These are phyloP conservation scores for Podaxis pistillaris DNA, from an alignment of 768 basidiomycete genomes.

Conservation along the genomic window DNA sequence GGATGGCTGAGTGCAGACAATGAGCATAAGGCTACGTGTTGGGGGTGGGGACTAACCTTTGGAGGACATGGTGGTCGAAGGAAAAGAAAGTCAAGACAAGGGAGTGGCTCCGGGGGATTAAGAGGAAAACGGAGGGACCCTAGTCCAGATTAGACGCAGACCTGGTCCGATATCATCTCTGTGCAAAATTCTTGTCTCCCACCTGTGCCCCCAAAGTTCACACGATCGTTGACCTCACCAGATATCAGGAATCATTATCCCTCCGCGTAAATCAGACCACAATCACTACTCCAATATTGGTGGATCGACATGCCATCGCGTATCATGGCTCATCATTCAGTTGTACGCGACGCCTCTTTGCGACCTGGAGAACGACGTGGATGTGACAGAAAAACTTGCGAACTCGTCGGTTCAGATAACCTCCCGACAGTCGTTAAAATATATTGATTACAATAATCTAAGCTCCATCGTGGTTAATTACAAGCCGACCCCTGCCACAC, in stretches of 20 bases:
- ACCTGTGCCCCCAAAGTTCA: slow-evolving; percentile 30
- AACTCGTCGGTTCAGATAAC: too few relatives aligned
- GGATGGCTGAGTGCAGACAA: slow-evolving; percentile 52
- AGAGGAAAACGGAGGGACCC: slow-evolving; percentile 15
- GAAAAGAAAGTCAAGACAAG: slow-evolving; percentile 20
- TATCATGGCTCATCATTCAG: background rate
- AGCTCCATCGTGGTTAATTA: too few relatives aligned
- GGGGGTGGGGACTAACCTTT: slow-evolving; percentile 32
- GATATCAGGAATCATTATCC: background rate
- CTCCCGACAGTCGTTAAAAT: too few relatives aligned
- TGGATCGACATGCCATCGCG: background rate
- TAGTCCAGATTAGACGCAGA: slow-evolving; percentile 16
- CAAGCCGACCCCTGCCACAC: too few relatives aligned
- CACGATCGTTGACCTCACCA: slow-evolving; percentile 19
- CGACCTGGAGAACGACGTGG: too few relatives aligned
- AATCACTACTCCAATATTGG: background rate
- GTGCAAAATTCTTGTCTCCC: slow-evolving; percentile 19
- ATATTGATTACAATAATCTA: too few relatives aligned
- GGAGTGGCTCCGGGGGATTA: slow-evolving; percentile 21
- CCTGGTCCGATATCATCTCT: slow-evolving; percentile 23
- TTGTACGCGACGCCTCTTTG: too few relatives aligned
- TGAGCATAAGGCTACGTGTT: slow-evolving; percentile 9
- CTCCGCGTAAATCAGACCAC: background rate
- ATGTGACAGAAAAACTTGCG: too few relatives aligned
- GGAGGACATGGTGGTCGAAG: slow-evolving; percentile 39